These are phyloP conservation scores for Debaryomyces coudertii DNA, from an alignment of 1,139 yeast genomes.

Conservation along the genomic window DNA sequence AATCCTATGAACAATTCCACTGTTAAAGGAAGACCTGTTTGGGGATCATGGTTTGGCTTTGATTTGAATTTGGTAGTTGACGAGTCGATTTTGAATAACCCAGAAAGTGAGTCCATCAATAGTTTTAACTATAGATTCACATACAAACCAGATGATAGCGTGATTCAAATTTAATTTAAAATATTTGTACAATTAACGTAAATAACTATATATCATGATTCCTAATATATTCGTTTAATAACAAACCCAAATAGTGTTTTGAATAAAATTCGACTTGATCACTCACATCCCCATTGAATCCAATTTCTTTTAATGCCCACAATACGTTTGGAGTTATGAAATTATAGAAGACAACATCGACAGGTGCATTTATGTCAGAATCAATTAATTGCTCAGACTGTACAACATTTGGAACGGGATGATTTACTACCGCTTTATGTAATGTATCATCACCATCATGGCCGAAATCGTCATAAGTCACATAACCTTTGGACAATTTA, in stretches of 20 bases:
- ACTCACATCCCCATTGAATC: conserved; percentile 20
- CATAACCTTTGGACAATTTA: conserved; percentile 61
- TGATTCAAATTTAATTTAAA: conserved; percentile 36
- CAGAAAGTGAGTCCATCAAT: conserved; percentile 50
- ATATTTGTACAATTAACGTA: conserved; percentile 9
- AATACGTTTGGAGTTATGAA: conserved; percentile 68
- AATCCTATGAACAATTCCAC: conserved; percentile 18
- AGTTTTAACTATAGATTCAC: conserved; percentile 69
- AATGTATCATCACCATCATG: conserved; percentile 85
- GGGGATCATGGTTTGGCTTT: conserved; percentile 76
- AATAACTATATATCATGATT: conserved; percentile 15
- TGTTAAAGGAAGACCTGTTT: conserved; percentile 38
- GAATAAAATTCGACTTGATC: conserved; percentile 33
- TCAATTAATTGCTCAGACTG: conserved; percentile 42
- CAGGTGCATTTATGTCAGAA: conserved; percentile 28
- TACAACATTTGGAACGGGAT: conserved; percentile 76
- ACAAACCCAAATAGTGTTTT: conserved; percentile 34
- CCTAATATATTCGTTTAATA: conserved; percentile 35
- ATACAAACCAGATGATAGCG: conserved; percentile 60
- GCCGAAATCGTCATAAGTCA: conserved; percentile 83
- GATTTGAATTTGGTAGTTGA: conserved; percentile 61
- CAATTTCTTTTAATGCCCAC: conserved; percentile 52
- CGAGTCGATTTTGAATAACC: conserved; percentile 48
- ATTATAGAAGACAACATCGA: conserved; percentile 77
- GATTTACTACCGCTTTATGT: conserved; percentile 64